Base-by-base conservation (phyloP, 192 early-diverging fungal species). In the Coemansia sp. region DNA sequence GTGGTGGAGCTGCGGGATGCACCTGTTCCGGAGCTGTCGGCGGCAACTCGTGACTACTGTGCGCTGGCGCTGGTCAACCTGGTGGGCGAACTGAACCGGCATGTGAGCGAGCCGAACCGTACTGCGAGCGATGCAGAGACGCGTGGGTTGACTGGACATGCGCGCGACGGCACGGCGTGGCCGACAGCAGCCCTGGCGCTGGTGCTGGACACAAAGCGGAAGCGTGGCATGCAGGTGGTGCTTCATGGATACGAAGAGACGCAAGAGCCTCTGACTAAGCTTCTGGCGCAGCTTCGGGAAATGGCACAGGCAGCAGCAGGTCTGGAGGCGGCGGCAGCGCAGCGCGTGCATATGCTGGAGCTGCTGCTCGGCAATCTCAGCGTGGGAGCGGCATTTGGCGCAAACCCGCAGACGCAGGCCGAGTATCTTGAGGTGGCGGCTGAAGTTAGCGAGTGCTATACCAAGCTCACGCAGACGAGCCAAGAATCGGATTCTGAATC, bases 361-460 rank as follows among this genome's bases (percentile, higher is more conserved):
- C 61, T 71, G 59, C 62, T 80, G 38, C 62, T 75, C 38, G 72
- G 71, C 51, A 66, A 70, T 45, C 45, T 80, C 21, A 48, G 65
- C 53, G 59, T 80, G 43, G 27, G 69, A 41, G 68, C 68, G 0
- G 65, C 53, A 43, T 75, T 88, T 9, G 84, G 90, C 51, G 72
- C 77, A 9, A 88, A 92, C 53, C 76, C 90, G 21, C 76, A 81
- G 55, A 87, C 90, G 57, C 84, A 87, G 21, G 83, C 84, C 48
- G 85, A 78, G 57, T 71, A 76, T 25, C 38, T 65, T 22, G 75
- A 84, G 32, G 70, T 75, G 57, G 73, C 91, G 19, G 70, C 89
- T 12, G 94, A 96, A 71, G 70, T 94, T 59, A 75, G 85, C 32
- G 85, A 89, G 54, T 94, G 93, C 69, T 92, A 87, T 57, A 67